A percentile compares a stretch with the other conserved stretches of the same genome.
phyloP scores from a whole-genome alignment of 2,329 filamentous ascomycete species.

The Fusarium duplospermum region DNA sequence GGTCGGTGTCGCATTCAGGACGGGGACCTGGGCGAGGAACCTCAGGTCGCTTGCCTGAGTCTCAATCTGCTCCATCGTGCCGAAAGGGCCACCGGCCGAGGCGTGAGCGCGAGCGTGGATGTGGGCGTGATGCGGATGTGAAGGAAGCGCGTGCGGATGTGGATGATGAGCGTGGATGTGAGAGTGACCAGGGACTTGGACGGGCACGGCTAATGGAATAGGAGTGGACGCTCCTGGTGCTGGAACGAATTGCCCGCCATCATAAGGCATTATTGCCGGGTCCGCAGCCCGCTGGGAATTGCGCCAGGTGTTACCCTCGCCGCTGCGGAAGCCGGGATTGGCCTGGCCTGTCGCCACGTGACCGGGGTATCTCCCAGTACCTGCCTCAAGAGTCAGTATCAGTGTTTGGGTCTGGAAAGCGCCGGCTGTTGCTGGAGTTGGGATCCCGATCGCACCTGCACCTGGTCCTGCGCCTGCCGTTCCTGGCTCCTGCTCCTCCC shows the following conservation, averaged over 20 bases:
- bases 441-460: neutral
- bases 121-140: constrained; percentile 10
- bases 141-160: constrained; percentile 14
- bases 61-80: constrained; percentile 65
- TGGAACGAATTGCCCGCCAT: constrained; percentile 24
- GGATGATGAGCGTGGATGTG: constrained; percentile 20
- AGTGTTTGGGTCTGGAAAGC: constrained; percentile 17
- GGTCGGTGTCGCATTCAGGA: constrained; percentile 39
- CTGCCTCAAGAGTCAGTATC: constrained; percentile 6
- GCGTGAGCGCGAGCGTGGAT: constrained; percentile 7
- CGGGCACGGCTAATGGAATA: constrained; percentile 4
- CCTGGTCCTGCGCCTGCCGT: neutral
- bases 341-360: constrained; percentile 30
- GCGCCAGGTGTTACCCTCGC: constrained; percentile 30
- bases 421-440: constrained; percentile 15
- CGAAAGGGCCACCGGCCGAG: constrained; percentile 37
- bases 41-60: constrained; percentile 66
- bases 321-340: constrained; percentile 15
- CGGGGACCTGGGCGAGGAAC: constrained; percentile 58
- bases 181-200: constrained; percentile 11
- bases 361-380: constrained; percentile 10
- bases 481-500: constrained; percentile 22
- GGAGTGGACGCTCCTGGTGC: constrained; percentile 5
- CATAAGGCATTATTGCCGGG: constrained; percentile 32
- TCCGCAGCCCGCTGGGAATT: constrained; percentile 27